phyloP scores from a whole-genome alignment of 2,329 filamentous ascomycete genomes.

The Sporothrix curviconia region DNA sequence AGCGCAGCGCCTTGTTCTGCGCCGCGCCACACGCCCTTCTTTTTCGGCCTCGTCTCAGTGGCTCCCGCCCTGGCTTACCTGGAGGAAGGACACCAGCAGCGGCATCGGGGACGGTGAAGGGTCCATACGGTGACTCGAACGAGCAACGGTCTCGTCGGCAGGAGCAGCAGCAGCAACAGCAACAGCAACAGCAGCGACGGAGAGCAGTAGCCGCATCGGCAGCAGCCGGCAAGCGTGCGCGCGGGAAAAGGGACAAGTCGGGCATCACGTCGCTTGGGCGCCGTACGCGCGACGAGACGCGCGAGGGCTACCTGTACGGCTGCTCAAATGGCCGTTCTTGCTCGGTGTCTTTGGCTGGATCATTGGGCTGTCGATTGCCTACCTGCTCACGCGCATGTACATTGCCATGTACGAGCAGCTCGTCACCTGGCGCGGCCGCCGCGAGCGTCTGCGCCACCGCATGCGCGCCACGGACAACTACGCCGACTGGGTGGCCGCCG shows the following conservation, averaged over 20 bases:
- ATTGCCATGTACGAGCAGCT: constrained; percentile 90
- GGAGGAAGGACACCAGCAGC: neutral
- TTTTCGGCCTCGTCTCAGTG: constrained; percentile 1
- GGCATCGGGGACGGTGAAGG: neutral
- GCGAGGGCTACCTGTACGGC: constrained; percentile 84
- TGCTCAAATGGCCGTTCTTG: constrained; percentile 90
- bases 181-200: constrained; percentile 27
- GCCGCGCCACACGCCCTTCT: neutral
- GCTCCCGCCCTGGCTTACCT: neutral
- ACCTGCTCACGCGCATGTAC: constrained; percentile 78
- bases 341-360: constrained; percentile 77
- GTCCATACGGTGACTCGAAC: no score
- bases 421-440: constrained; percentile 77
- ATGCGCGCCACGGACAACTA: constrained; percentile 70
- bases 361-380: constrained; percentile 61
- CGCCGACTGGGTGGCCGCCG: constrained; percentile 73
- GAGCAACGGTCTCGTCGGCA: constrained; percentile 32
- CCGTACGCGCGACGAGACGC: constrained; percentile 78
- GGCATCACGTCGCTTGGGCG: constrained; percentile 33
- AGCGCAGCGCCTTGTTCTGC: neutral
- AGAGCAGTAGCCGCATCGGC: constrained; percentile 27
- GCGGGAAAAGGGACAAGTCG: constrained; percentile 8
- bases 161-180: constrained; percentile 3
- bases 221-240: constrained; percentile 24
- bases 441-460: constrained; percentile 63